Evolutionary conservation across 257 asterid species (phyloP), one percentile per base, ranked within the genome.

Genomic region (Schizonepeta tenuifolia): DNA sequence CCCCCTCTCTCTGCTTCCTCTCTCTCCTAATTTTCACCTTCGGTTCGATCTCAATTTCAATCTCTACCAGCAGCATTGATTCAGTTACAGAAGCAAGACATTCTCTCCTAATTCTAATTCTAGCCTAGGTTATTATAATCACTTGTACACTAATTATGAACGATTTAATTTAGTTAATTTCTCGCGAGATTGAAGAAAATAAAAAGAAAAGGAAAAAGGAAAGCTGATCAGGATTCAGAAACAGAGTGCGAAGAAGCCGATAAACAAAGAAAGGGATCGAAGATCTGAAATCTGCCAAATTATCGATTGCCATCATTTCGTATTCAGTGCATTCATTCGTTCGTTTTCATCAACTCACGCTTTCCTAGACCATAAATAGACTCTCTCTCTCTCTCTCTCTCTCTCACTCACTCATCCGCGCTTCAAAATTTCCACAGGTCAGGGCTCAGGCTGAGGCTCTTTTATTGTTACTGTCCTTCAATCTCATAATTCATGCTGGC

Each of bases 291-390:
- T 73, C 78, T 74, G 83, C 68, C 79, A 82, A 40, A 22, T 65
- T 77, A 65, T 75, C 68, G 62, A 77, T 44, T 17, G 78, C 57
- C 78, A 75, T 81, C 73, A 79, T 83, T 83, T 83, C 83, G 84
- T 43, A 50, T 82, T 86, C 88, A 79, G 84, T 80, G 89, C 89
- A 79, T 80, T 81, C 84, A 85, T 63, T 57, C 77, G 63, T 76
- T 72, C 76, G 40, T 69, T 76, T 61, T 77, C 75, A 70, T 64
- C 70, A 31, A 53, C 14, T 79, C 86, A 82, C 84, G 84, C 79
- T 75, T 82, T 71, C 85, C 83, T 71, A 79, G 80, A 72, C 79
- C 75, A 68, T 79, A 72, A 71, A 55, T 66, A 38, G 10, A 49
- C 78, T 61, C 64, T 35, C 74, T 79, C 61, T 76, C 59, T 3